A percentile compares a stretch with the other conserved stretches of the same genome.
Conservation (phyloP, 2,329 filamentous ascomycete genomes). For the Fusarium foetens region DNA sequence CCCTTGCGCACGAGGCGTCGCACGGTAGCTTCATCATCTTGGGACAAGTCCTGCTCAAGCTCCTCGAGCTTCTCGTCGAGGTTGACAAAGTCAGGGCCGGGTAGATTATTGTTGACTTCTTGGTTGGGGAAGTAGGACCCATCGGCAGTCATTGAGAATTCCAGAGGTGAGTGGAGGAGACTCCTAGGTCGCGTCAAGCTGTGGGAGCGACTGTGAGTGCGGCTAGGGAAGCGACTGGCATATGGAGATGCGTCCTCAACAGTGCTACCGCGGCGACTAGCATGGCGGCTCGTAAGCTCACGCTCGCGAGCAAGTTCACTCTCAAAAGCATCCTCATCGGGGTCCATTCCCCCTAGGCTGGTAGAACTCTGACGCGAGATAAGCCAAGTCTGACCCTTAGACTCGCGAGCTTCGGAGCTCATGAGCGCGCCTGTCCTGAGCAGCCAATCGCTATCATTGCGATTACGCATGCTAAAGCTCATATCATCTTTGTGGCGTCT, state of each 20-base stretch:
- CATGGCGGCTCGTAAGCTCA: slow-evolving; percentile 58
- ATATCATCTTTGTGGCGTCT: slow-evolving; percentile 48
- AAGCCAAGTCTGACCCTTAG: slow-evolving; percentile 76
- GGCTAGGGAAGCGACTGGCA: slow-evolving; percentile 61
- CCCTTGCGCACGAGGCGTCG: slow-evolving; percentile 65
- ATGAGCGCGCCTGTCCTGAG: slow-evolving; percentile 71
- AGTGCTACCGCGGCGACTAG: slow-evolving; percentile 60
- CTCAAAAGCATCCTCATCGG: slow-evolving; percentile 64
- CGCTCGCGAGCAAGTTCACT: slow-evolving; percentile 62
- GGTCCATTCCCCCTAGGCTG: slow-evolving; percentile 64
- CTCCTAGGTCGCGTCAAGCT: slow-evolving; percentile 50
- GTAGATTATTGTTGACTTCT: slow-evolving; percentile 49
- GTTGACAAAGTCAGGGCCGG: slow-evolving; percentile 71
- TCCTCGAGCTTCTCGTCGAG: slow-evolving; percentile 68
- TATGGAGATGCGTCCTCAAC: slow-evolving; percentile 49
- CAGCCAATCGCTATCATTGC: slow-evolving; percentile 71
- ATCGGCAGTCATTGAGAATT: slow-evolving; percentile 46
- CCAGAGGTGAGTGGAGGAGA: slow-evolving; percentile 58
- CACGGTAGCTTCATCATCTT: slow-evolving; percentile 69
- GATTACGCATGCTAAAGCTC: slow-evolving; percentile 49
- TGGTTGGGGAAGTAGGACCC: slow-evolving; percentile 42
- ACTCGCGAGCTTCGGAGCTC: slow-evolving; percentile 70
- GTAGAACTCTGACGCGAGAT: slow-evolving; percentile 73
- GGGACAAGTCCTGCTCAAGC: slow-evolving; percentile 60
- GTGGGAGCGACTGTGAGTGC: slow-evolving; percentile 51